phyloP scores from a whole-genome alignment of 768 basidiomycete genomes.

The Suillus lakei region DNA sequence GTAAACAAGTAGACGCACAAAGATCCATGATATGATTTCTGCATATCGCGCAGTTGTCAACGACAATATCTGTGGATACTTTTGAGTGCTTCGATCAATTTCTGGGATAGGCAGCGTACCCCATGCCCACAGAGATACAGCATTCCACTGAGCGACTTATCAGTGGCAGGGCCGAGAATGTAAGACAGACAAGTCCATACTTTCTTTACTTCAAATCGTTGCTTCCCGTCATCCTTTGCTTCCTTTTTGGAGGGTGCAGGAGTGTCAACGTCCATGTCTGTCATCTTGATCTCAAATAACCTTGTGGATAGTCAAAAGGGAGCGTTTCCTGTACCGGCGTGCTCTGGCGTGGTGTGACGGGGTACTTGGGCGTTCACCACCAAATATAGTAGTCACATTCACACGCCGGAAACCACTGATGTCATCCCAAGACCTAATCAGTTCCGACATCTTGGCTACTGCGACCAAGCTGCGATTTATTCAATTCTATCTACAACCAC shows the following conservation, averaged over 20 bases:
- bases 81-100: conserved; percentile 7
- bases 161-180: conserved; percentile 9
- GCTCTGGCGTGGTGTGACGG: background rate
- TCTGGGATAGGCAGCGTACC: conserved; percentile 51
- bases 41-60: conserved; percentile 99
- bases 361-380: background rate
- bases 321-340: background rate
- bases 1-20: conserved; percentile 57
- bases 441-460: background rate
- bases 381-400: background rate
- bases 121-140: conserved; percentile 98
- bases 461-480: background rate
- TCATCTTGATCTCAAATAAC: conserved; percentile 41
- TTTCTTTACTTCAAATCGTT: conserved; percentile 99
- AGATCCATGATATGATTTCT: conserved; percentile 99
- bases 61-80: conserved; percentile 80
- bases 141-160: conserved; percentile 81
- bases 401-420: background rate
- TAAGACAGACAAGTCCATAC: conserved; percentile 44
- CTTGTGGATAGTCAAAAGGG: background rate
- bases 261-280: conserved; percentile 75
- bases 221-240: conserved; percentile 64
- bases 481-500: background rate
- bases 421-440: background rate
- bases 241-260: conserved; percentile 45